Base-by-base conservation (phyloP, 2,329 filamentous ascomycete genomes). In the Plenodomus tracheiphilus region DNA sequence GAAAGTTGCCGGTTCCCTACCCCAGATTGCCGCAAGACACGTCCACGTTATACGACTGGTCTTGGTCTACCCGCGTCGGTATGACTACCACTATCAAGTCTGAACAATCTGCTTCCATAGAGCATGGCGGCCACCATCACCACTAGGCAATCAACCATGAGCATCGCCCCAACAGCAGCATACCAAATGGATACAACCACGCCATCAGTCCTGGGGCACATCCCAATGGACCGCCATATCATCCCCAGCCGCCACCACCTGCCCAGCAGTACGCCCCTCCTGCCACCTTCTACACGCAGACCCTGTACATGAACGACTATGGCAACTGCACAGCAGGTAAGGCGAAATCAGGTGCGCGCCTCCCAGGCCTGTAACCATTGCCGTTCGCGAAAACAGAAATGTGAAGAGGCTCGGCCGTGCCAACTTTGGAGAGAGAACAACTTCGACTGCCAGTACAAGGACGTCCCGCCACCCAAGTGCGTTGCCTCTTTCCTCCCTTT, bases 381-480 rank as follows among this genome's bases (percentile, higher is more conserved):
- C 46, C 68, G 72, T 45, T 60, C 66, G 40, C 68, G 72, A 28
- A 74, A 74, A 53, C 72, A 74, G 49, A 75, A 74, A 49, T 75
- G 72, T 47, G 71, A 74, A 54, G 72, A 75, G 55, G 61, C 65
- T 13, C 60, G 70, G 37, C 72, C 72, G 6, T 75, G 72, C 49
- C 64, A 69, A 46, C 85, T 85, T 62, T 99, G 94, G 71, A 87
- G 87, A 62, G 92, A 97, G 60, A 95, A 95, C 69, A 86, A 83
- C 58, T 81, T 91, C 25, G 81, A 85, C 44, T 99, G 94, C 76
- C 86, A 89, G 71, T 97, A 97, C 72, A 86, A 92, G 57, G 92
- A 97, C 66, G 88, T 94, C 4, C 88, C 91, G 18, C 91, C 91
- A 15, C 94, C 95, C 67, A 93, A 95, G 89, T 96, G 10, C 4